Evolutionary conservation across 176 grass and related monocot genomes (phyloP).

Genomic region (Oryza longistaminata): DNA sequence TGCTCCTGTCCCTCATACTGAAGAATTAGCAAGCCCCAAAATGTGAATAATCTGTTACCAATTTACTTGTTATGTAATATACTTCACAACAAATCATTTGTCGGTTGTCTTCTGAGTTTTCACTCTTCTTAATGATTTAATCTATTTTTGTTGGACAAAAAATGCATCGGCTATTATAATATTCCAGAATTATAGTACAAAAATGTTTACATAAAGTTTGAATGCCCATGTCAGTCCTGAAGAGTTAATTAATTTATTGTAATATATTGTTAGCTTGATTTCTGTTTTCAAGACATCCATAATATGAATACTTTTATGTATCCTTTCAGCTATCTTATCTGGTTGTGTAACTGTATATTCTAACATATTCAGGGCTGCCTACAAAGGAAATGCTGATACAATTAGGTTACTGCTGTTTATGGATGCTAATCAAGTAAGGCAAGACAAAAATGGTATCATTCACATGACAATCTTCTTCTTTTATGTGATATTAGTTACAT

Average conservation of each 20-base stretch:
- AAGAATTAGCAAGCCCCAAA: neutral
- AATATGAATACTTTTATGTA: conserved; percentile 27
- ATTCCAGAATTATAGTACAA: neutral
- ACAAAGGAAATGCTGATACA: conserved; percentile 87
- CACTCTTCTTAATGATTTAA: neutral
- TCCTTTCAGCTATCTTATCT: conserved; percentile 34
- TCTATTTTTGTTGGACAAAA: neutral
- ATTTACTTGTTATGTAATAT: conserved; percentile 8
- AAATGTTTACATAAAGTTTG: conserved; percentile 6
- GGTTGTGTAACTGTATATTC: conserved; percentile 32
- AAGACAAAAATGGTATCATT: conserved; percentile 79
- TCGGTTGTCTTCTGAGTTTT: conserved; percentile 1
- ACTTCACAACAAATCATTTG: neutral
- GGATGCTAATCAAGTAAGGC: conserved; percentile 82
- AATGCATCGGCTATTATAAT: neutral
- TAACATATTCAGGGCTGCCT: conserved; percentile 70
- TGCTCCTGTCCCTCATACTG: neutral
- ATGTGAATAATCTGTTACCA: conserved; percentile 22
- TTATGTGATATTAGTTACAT: conserved; percentile 17
- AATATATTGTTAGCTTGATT: neutral
- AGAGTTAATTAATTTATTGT: conserved; percentile 15
- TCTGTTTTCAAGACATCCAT: conserved; percentile 10
- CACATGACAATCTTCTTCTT: conserved; percentile 5
- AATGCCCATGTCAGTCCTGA: neutral
- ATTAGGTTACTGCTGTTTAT: conserved; percentile 93